Conservation (phyloP, 2,329 filamentous ascomycete species). For the Diaporthe helianthi region DNA sequence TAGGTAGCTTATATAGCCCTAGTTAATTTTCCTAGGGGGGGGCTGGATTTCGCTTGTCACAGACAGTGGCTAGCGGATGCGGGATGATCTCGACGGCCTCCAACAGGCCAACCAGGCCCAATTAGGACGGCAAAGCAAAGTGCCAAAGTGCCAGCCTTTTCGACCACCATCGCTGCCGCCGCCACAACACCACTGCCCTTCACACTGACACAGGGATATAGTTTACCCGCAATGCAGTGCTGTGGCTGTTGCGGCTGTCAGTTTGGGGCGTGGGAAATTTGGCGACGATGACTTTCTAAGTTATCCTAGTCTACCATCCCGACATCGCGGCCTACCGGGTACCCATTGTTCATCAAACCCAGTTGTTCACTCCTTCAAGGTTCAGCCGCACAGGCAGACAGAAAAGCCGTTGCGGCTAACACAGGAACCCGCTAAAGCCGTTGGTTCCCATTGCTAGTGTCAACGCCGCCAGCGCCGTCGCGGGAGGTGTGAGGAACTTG, state of each 20-base stretch:
- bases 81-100: constrained; percentile 30
- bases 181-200: neutral
- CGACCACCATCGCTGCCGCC: neutral
- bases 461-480: neutral
- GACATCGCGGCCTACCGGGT: neutral
- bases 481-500: constrained; percentile 1
- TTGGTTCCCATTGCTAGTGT: neutral
- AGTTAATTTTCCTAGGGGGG: no score
- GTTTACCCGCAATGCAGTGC: constrained; percentile 32
- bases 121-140: neutral
- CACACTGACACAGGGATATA: constrained; percentile 4
- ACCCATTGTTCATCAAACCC: neutral
- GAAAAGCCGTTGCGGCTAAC: constrained; percentile 25
- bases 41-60: no score
- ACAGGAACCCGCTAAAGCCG: constrained; percentile 17
- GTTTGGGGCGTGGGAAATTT: constrained; percentile 24
- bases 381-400: constrained; percentile 26
- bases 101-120: no score
- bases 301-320: neutral
- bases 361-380: constrained; percentile 1
- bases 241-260: constrained; percentile 22
- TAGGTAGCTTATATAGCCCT: no score
- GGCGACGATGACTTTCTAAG: neutral
- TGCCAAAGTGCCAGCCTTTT: neutral
- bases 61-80: constrained; percentile 1